Percentiles rank a stretch among this genome's conserved stretches.
Evolutionary conservation across 495 filamentous ascomycete genomes (phyloP).

Genomic region (Trichoderma virens): DNA sequence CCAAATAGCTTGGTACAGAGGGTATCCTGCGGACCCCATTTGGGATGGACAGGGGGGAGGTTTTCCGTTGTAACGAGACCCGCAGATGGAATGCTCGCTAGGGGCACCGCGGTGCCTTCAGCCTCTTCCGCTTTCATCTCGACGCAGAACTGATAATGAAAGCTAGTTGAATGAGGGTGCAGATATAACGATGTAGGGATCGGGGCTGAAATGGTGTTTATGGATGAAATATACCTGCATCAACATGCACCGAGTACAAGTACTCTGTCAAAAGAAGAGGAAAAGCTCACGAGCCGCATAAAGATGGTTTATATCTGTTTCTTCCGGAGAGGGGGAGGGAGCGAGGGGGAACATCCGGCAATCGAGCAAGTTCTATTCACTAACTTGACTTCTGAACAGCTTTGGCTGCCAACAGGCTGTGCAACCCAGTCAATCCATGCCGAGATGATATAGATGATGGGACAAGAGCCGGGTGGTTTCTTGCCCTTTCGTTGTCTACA

Average conservation of each 20-base stretch:
- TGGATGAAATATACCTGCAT: neutral
- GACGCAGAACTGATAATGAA: neutral
- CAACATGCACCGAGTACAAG: neutral
- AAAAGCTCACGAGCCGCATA: neutral
- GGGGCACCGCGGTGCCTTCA: neutral
- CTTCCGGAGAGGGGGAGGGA: neutral
- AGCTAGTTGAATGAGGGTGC: neutral
- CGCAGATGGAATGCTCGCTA: neutral
- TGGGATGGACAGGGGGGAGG: neutral
- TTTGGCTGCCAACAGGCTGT: neutral
- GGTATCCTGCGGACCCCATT: conserved; percentile 1
- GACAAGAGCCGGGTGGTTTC: neutral
- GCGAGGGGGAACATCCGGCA: neutral
- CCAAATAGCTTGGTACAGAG: neutral
- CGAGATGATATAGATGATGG: neutral
- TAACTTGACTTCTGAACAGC: neutral
- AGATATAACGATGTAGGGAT: neutral
- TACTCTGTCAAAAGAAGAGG: neutral
- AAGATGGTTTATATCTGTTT: neutral
- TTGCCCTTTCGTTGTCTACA: neutral
- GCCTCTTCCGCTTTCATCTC: neutral
- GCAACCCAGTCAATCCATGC: neutral
- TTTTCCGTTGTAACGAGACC: neutral
- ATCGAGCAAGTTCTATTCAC: neutral
- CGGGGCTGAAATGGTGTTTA: neutral